Evolutionary conservation across 75 land plant genomes (phyloP).

Genomic region (Isoetes taiwanensis): DNA sequence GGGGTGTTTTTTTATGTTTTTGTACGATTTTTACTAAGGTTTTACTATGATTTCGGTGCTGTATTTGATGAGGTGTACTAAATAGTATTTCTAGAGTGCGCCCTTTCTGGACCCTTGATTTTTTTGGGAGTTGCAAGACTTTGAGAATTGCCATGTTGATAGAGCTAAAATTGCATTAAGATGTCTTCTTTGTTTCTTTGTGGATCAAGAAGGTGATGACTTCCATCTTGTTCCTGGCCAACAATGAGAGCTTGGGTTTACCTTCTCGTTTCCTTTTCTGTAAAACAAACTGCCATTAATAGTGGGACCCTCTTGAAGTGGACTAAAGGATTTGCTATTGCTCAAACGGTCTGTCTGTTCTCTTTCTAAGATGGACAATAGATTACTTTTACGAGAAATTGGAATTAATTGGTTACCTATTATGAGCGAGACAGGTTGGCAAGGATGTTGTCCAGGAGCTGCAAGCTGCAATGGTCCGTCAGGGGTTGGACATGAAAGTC

Average conservation of each 20-base stretch:
- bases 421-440: background rate
- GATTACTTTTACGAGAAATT: too few species aligned
- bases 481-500: background rate
- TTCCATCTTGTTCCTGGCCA: constrained; percentile 2
- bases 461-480: background rate
- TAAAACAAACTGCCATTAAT: background rate
- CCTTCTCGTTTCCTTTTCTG: constrained; percentile 9
- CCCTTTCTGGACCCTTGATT: too few species aligned
- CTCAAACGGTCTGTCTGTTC: background rate
- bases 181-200: too few species aligned
- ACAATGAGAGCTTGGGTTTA: constrained; percentile 4
- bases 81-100: too few species aligned
- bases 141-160: too few species aligned
- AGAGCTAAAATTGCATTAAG: too few species aligned
- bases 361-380: background rate
- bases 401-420: background rate
- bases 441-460: constrained; percentile 3
- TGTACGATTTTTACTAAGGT: too few species aligned
- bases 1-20: too few species aligned
- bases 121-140: too few species aligned
- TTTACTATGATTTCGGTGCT: too few species aligned
- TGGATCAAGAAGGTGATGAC: background rate
- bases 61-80: too few species aligned
- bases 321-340: constrained; percentile 6
- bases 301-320: constrained; percentile 1